These are phyloP conservation scores for Phaeosphaeria sp. DNA, from an alignment of 2,329 filamentous ascomycete genomes.

Conservation along the genomic window DNA sequence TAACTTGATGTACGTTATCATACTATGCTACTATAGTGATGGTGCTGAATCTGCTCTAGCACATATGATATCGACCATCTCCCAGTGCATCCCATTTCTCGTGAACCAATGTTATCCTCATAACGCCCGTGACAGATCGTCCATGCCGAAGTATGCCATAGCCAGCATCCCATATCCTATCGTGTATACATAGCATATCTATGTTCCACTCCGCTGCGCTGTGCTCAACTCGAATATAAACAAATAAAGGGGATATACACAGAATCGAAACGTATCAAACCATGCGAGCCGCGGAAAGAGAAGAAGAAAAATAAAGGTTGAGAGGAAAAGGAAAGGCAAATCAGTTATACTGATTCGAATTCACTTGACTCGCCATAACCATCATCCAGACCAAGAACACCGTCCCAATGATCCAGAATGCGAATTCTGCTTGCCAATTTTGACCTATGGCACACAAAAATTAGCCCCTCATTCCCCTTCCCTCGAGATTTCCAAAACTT, in stretches of 20 bases:
- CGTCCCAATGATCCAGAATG: constrained; percentile 68
- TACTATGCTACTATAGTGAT: background rate
- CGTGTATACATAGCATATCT: background rate
- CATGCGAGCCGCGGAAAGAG: background rate
- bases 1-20: background rate
- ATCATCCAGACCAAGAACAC: constrained; percentile 74
- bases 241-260: background rate
- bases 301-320: background rate
- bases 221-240: background rate
- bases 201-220: background rate
- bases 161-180: background rate
- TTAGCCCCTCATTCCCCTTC: background rate
- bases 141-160: background rate
- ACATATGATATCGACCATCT: no score
- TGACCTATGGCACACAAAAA: constrained; percentile 51
- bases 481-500: constrained; percentile 33
- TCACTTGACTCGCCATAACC: constrained; percentile 66
- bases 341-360: constrained; percentile 50
- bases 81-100: no score
- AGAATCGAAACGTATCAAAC: background rate
- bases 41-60: background rate
- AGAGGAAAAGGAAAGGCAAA: background rate
- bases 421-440: constrained; percentile 69
- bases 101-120: background rate
- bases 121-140: background rate